Percentiles rank a stretch among this genome's conserved stretches.
Conservation (phyloP, 2,329 filamentous ascomycete species). For the Aspergillus viridinutans region DNA sequence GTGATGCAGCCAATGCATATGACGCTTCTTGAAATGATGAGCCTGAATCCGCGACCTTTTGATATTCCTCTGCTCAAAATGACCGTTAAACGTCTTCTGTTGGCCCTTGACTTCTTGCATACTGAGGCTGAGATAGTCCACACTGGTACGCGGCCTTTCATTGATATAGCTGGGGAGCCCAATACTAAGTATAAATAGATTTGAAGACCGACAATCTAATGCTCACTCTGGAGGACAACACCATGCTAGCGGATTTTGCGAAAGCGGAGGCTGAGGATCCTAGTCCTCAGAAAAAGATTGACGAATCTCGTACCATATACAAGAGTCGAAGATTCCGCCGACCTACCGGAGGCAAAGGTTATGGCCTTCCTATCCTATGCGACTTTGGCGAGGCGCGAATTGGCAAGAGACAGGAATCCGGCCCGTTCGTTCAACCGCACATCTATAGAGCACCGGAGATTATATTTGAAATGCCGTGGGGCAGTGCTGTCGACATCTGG, state of each 20-base stretch:
- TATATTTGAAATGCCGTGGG: too few species aligned
- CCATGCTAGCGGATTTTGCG: slow-evolving; percentile 26
- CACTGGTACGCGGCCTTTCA: slow-evolving; percentile 22
- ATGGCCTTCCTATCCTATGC: slow-evolving; percentile 28
- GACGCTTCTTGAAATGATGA: slow-evolving; percentile 30
- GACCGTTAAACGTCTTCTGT: slow-evolving; percentile 26
- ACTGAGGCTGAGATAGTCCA: slow-evolving; percentile 28
- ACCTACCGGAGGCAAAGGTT: slow-evolving; percentile 11
- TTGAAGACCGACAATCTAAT: slow-evolving; percentile 43
- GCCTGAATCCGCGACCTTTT: slow-evolving; percentile 21
- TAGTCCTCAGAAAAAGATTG: slow-evolving; percentile 25
- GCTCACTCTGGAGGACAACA: slow-evolving; percentile 27
- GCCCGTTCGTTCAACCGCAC: slow-evolving; percentile 43
- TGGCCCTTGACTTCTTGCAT: slow-evolving; percentile 36
- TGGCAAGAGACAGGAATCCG: slow-evolving; percentile 26
- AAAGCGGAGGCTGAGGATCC: slow-evolving; percentile 23
- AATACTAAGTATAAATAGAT: slow-evolving; percentile 20
- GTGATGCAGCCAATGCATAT: slow-evolving; percentile 28
- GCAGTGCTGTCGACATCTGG: too few species aligned
- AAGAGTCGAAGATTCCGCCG: slow-evolving; percentile 21
- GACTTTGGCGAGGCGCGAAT: slow-evolving; percentile 34
- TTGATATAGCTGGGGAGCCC: not conserved
- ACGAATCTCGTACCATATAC: slow-evolving; percentile 26
- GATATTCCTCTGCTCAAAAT: slow-evolving; percentile 25
- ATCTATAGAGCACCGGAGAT: slow-evolving; percentile 38